phyloP scores from a whole-genome alignment of 331 rosid genomes.

The Pyracantha coccinea region DNA sequence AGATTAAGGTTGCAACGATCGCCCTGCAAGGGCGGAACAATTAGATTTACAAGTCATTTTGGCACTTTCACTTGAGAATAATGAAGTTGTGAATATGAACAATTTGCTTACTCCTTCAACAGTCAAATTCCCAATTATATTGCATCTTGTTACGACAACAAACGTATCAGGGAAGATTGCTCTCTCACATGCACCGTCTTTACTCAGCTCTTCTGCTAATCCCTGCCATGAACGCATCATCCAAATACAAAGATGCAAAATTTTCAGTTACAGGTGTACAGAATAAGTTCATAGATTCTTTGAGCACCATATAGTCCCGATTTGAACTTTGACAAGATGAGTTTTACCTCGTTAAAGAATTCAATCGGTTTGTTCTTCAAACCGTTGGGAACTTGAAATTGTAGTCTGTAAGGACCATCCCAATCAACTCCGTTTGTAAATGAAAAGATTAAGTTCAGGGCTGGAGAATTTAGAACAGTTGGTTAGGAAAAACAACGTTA shows the following conservation, averaged over 20 bases:
- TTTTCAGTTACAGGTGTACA: not conserved
- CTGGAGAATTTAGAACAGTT: conserved; percentile 24
- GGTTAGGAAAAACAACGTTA: not conserved
- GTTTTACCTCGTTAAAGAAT: conserved; percentile 67
- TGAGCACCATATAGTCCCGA: not conserved
- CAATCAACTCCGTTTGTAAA: conserved; percentile 91
- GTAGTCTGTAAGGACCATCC: conserved; percentile 91
- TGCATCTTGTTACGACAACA: conserved; percentile 46
- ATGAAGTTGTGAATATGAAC: not conserved
- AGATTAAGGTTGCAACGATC: conserved; percentile 76
- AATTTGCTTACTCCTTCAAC: conserved; percentile 72
- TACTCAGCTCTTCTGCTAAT: conserved; percentile 62
- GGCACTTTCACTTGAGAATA: not conserved
- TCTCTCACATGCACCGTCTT: conserved; percentile 82
- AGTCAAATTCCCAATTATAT: conserved; percentile 62
- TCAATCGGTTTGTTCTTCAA: conserved; percentile 67
- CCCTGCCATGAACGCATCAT: conserved; percentile 37
- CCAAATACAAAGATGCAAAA: not conserved
- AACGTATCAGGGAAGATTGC: conserved; percentile 84
- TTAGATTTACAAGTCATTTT: not conserved
- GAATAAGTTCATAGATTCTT: not conserved
- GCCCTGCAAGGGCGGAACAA: conserved; percentile 42
- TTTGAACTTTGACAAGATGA: not conserved
- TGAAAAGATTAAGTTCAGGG: conserved; percentile 80
- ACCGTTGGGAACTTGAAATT: conserved; percentile 61